Base-by-base conservation (phyloP, 495 filamentous ascomycete genomes). In the Tetracladium setigerum region DNA sequence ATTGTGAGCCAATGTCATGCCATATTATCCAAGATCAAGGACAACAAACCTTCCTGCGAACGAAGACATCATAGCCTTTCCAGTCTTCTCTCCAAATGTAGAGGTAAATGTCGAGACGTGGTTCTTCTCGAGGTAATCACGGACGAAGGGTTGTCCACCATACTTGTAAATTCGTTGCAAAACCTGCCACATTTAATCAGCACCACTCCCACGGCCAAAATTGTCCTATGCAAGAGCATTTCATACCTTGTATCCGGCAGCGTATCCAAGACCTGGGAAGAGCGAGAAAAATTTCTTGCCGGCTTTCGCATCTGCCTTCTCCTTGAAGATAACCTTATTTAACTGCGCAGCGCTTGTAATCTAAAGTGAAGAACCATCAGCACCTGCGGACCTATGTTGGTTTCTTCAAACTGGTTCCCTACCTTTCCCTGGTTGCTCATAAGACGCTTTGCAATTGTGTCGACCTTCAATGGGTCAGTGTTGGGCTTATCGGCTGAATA, bases 81-180 rank as follows among this genome's bases (percentile, higher is more conserved):
- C 92, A 41, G 84, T 95, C 63, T 94, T 91, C 69, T 87, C 89
- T 57, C 92, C 92, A 65, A 99, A 99, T 5, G 88, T 76, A 47
- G 72, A 69, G 60, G 97, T 89, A 63, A 99, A 99, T 36, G 77
- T 74, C 50, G 74, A 69, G 49, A 87, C 84, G 65, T 95, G 78
- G 72, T 97, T 77, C 54, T 73, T 65, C n/a, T 79, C 76, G 31
- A 99, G 77, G 67, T 85, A 95, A 65, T 99, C 92, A 35, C 91
- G 82, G 2, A 83, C 89, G 59, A 96, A 91, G 8, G 92, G 92
- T 74, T 99, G 92, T 44, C 92, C 92, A 50, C 92, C 92, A 62
- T 95, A 99, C 69, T 99, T 99, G 76, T 99, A 99, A 61, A 99
- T 81, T 58, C 92, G 76, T 76, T 99, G 92, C 45, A 95, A 78